These are phyloP conservation scores for Delitschia confertaspora DNA, from an alignment of 495 filamentous ascomycete species.

Conservation along the genomic window DNA sequence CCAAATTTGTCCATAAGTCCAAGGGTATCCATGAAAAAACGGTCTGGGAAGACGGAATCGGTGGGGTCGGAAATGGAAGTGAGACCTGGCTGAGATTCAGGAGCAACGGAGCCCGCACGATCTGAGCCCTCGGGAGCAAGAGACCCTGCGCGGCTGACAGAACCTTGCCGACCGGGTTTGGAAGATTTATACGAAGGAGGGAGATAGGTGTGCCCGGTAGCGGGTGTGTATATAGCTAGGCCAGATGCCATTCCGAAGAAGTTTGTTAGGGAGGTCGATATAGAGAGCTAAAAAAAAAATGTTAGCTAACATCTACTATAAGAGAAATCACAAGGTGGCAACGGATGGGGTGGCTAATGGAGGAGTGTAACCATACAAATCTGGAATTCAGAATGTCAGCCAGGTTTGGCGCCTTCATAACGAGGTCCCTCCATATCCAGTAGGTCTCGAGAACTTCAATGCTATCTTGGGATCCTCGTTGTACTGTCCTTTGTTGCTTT, in stretches of 20 bases:
- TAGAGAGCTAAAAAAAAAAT: constrained; percentile 42
- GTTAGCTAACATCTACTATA: constrained; percentile 1
- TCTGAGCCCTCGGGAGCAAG: no score
- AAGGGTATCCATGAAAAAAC: constrained; percentile 28
- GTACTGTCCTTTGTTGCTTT: constrained; percentile 65
- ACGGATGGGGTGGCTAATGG: background rate
- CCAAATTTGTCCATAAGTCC: constrained; percentile 22
- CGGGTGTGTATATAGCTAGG: constrained; percentile 63
- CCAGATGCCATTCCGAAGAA: constrained; percentile 53
- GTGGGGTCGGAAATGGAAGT: constrained; percentile 22
- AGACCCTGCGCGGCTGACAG: constrained; percentile 5
- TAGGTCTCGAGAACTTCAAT: constrained; percentile 66
- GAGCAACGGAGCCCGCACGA: background rate
- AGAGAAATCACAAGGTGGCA: no score
- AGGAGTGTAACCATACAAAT: constrained; percentile 45
- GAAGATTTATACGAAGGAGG: constrained; percentile 41
- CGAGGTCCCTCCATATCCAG: constrained; percentile 77
- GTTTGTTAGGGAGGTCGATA: constrained; percentile 56
- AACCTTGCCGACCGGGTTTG: constrained; percentile 3
- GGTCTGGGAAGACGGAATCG: constrained; percentile 29
- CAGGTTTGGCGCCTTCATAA: constrained; percentile 71
- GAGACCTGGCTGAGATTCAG: background rate
- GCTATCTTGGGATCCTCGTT: constrained; percentile 50
- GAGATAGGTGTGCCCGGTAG: constrained; percentile 65
- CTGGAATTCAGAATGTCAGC: constrained; percentile 66